Evolutionary conservation across 2,329 filamentous ascomycete species (phyloP).

Genomic region (Pyrenophora graminea): DNA sequence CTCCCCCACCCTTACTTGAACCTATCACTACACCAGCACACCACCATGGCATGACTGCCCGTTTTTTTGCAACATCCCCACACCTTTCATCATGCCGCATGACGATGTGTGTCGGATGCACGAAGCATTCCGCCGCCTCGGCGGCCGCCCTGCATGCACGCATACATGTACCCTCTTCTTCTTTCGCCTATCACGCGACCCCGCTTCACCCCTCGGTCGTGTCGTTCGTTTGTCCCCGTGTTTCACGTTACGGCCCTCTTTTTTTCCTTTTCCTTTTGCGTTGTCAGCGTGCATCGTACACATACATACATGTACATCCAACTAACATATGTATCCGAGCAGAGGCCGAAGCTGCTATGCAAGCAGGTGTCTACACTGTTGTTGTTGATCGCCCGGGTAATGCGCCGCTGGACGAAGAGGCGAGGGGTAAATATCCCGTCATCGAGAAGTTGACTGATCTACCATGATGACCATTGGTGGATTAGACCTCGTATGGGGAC

Average conservation of each 20-base stretch:
- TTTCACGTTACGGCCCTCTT: too few species aligned
- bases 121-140: too few species aligned
- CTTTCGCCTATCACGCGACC: slow-evolving; percentile 5
- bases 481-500: too few species aligned
- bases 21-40: slow-evolving; percentile 4
- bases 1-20: not conserved
- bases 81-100: slow-evolving; percentile 8
- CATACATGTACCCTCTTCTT: too few species aligned
- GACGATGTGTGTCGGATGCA: too few species aligned
- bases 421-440: slow-evolving; percentile 27
- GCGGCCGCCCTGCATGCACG: too few species aligned
- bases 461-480: slow-evolving; percentile 10
- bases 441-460: slow-evolving; percentile 47
- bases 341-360: slow-evolving; percentile 52
- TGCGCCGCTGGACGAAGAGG: slow-evolving; percentile 54
- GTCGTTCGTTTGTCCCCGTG: too few species aligned
- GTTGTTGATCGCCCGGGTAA: slow-evolving; percentile 69
- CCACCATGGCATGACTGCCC: slow-evolving; percentile 3
- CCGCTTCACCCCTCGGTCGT: not conserved
- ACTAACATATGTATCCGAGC: slow-evolving; percentile 21
- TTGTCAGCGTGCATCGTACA: not conserved
- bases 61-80: not conserved
- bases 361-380: slow-evolving; percentile 49
- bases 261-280: not conserved
- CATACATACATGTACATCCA: not conserved